A percentile compares a stretch with the other conserved stretches of the same genome.
Evolutionary conservation across 1,284 basidiomycete species (phyloP).

Genomic region (Inonotus hispidus): DNA sequence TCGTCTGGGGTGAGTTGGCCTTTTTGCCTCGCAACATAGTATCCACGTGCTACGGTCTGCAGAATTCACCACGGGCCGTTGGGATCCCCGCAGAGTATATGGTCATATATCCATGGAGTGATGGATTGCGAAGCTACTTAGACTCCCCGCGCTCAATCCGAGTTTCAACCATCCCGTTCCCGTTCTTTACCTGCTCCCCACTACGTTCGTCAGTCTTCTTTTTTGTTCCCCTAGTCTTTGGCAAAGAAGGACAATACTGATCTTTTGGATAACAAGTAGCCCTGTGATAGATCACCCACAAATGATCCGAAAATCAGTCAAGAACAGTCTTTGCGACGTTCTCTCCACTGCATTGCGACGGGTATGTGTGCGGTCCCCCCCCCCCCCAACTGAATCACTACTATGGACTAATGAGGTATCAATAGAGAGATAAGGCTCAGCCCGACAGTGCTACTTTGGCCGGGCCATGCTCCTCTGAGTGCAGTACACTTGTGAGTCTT

Average conservation of each 20-base stretch:
- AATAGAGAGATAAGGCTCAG: conserved; percentile 22
- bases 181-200: conserved; percentile 1
- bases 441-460: conserved; percentile 19
- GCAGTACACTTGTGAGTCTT: conserved; percentile 30
- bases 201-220: conserved; percentile 5
- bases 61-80: not conserved
- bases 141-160: conserved; percentile 13
- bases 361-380: not conserved
- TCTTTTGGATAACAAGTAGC: conserved; percentile 6
- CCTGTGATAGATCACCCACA: conserved; percentile 75
- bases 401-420: conserved; percentile 4
- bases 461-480: conserved; percentile 27
- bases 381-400: no score
- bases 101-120: conserved; percentile 2
- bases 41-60: not conserved
- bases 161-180: conserved; percentile 13
- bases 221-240: not conserved
- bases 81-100: not conserved
- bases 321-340: conserved; percentile 80
- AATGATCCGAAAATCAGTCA: conserved; percentile 93
- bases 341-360: conserved; percentile 37
- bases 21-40: not conserved
- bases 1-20: not conserved
- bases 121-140: not conserved
- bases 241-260: conserved; percentile 3